Evolutionary conservation across 75 land plant genomes (phyloP).

Genomic region (Picea glauca): DNA sequence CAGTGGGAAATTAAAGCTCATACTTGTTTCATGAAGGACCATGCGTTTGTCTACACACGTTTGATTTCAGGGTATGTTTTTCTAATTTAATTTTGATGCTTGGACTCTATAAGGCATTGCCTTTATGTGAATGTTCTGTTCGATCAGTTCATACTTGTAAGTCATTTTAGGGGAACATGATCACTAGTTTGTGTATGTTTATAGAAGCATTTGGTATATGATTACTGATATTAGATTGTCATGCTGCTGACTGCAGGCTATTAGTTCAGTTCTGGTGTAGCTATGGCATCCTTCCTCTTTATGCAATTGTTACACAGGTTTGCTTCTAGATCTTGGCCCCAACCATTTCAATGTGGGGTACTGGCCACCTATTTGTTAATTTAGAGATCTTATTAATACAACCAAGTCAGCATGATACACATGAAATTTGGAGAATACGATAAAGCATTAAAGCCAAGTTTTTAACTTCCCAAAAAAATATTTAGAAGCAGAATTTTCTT

Average conservation of each 20-base stretch:
- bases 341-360: background rate
- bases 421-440: background rate
- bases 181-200: too few relatives aligned
- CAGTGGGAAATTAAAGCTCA: conserved; percentile 53
- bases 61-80: conserved; percentile 38
- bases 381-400: background rate
- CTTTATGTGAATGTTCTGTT: background rate
- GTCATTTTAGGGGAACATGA: background rate
- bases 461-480: background rate
- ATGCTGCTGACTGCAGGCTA: conserved; percentile 29
- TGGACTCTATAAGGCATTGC: background rate
- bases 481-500: background rate
- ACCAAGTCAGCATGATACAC: too few relatives aligned
- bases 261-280: conserved; percentile 75
- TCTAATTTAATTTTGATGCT: background rate
- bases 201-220: background rate
- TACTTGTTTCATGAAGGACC: conserved; percentile 41
- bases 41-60: conserved; percentile 27
- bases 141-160: background rate
- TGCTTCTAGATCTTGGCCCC: background rate
- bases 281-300: conserved; percentile 65
- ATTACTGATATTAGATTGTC: background rate
- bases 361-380: background rate
- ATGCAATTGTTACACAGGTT: conserved; percentile 62
- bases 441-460: background rate